Conservation (phyloP, 176 grass and related monocot species). For the Oryza nivara region DNA sequence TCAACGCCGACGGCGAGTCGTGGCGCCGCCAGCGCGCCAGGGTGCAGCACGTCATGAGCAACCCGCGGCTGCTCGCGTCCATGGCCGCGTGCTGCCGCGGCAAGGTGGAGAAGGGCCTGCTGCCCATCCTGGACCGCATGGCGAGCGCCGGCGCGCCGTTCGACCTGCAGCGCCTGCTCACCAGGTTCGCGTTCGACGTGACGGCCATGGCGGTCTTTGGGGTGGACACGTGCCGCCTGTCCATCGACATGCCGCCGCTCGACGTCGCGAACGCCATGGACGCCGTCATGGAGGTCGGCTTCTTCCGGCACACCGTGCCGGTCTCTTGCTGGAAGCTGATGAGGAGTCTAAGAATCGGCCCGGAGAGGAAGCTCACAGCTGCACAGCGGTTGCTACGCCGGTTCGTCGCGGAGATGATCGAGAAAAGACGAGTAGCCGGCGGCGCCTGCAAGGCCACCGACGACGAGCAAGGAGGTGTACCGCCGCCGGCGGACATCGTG, state of each 20-base stretch:
- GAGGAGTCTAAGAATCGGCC: constrained; percentile 3
- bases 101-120: constrained; percentile 25
- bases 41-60: background rate
- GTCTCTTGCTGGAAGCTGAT: constrained; percentile 41
- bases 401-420: constrained; percentile 27
- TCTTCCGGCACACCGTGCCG: constrained; percentile 12
- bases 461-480: background rate
- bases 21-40: constrained; percentile 24
- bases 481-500: background rate
- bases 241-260: constrained; percentile 25
- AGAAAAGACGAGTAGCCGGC: background rate
- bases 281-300: constrained; percentile 24
- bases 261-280: constrained; percentile 1
- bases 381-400: background rate
- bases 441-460: too few relatives aligned
- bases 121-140: background rate
- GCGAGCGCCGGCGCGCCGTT: background rate
- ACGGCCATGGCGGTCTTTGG: constrained; percentile 44
- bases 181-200: constrained; percentile 46
- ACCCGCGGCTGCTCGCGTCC: background rate
- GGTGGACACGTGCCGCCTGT: constrained; percentile 36
- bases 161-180: constrained; percentile 48
- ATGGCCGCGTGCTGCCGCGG: background rate
- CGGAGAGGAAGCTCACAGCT: constrained; percentile 33
- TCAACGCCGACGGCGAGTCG: constrained; percentile 20